phyloP scores from a whole-genome alignment of 148 eudicot species.

The Hydrangea macrophylla region DNA sequence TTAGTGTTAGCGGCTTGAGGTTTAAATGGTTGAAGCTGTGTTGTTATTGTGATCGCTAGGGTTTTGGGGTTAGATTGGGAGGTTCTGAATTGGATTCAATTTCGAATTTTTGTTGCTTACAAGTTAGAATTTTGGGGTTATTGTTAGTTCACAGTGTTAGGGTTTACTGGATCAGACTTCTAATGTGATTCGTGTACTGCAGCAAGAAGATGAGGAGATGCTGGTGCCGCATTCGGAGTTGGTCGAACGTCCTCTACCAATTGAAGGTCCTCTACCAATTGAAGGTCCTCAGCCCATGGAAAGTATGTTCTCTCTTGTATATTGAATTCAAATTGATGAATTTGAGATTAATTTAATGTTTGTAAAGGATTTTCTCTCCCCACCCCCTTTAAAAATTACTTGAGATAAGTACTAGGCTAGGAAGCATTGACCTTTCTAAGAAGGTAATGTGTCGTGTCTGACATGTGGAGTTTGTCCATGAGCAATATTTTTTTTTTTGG shows the following conservation, averaged over 20 bases:
- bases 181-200: conserved; percentile 25
- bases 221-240: conserved; percentile 64
- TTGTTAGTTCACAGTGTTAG: conserved; percentile 12
- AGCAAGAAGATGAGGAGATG: conserved; percentile 91
- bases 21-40: not conserved
- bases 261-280: conserved; percentile 16
- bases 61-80: conserved; percentile 26
- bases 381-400: too few relatives aligned
- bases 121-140: conserved; percentile 14
- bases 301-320: conserved; percentile 27
- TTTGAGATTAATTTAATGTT: not conserved
- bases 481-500: too few relatives aligned
- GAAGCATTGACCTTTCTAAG: too few relatives aligned
- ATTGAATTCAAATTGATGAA: not conserved
- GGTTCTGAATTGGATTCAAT: conserved; percentile 5
- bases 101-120: not conserved
- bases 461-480: too few relatives aligned
- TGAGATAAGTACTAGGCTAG: too few relatives aligned
- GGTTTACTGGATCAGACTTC: conserved; percentile 42
- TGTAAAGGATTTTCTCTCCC: too few relatives aligned
- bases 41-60: conserved; percentile 28
- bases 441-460: too few relatives aligned
- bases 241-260: conserved; percentile 31
- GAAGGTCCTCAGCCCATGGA: conserved; percentile 75
- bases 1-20: not conserved